Base-by-base conservation (phyloP, 2,329 filamentous ascomycete species). In the Alternaria metachromatica region DNA sequence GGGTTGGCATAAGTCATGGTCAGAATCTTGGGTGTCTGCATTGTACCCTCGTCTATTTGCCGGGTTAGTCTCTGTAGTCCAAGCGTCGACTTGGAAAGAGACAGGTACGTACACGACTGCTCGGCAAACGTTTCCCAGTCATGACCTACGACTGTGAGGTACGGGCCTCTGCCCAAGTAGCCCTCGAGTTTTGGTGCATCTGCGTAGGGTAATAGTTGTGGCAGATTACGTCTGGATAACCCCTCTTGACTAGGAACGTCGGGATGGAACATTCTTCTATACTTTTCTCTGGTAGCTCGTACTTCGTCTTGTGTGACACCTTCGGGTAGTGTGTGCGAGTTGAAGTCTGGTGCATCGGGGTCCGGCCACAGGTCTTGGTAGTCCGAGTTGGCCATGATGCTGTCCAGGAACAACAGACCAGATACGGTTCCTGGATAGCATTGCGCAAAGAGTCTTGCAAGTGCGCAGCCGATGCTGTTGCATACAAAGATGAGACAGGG, bases 361-460 rank as follows among this genome's bases (percentile, higher is more conserved):
- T 89, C 83, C 0, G 87, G 87, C 71, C 86, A 87, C 5, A 88
- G 64, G 6, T 83, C 84, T 2, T 87, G 82, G 28, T 86, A 85
- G 67, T 89, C 84, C 0, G 83, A 83, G 70, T 88, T 87, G 15
- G 87, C 85, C 72, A 89, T 84, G 65, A 87, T 85, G 37, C 84
- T 87, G 71, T 89, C 87, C 2, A 89, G 83, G 9, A 88, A 81
- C 1, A 89, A 59, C 33, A 85, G 74, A 0, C 79, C 86, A 0
- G 80, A 78, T 0, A 87, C 82, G 0, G 78, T 80, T 3, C 81
- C 79, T 0, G 84, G 82, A 55, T 86, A 82, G 1, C 75, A 72
- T 55, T 83, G 78, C 2, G 85, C 82, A 69, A 85, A 88, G 9
- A 88, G 80, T 1, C 87, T 82, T 1, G 82, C 82, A 15, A 88